Percentiles rank a stretch among this genome's conserved stretches.
Evolutionary conservation across 1,284 basidiomycete genomes (phyloP).

Genomic region (Puccinia novopanici): DNA sequence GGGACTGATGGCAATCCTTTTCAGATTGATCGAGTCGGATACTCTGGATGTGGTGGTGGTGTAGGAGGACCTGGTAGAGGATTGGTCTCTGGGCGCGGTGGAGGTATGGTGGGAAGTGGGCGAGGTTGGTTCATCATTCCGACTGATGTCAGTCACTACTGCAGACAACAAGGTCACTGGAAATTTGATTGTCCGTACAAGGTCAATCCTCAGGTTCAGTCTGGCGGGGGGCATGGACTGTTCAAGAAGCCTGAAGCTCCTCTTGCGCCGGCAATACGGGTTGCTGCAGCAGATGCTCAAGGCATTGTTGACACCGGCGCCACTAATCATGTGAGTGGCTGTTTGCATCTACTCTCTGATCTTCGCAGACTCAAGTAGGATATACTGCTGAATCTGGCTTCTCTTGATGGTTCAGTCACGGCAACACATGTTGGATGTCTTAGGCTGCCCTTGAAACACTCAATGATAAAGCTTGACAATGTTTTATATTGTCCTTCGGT

Average conservation of each 20-base stretch:
- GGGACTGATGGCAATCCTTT: not conserved
- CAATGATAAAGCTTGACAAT: not conserved
- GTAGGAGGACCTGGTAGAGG: not conserved
- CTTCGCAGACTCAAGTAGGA: not conserved
- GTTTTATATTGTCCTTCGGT: not conserved
- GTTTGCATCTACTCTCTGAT: not conserved
- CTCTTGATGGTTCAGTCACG: not conserved
- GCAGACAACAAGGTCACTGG: not conserved
- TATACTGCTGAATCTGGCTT: slow-evolving; percentile 13
- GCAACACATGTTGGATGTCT: not conserved
- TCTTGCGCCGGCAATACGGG: slow-evolving; percentile 22
- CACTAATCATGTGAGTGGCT: slow-evolving; percentile 25
- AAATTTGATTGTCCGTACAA: not conserved
- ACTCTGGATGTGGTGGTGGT: not conserved
- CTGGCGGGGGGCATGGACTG: not conserved
- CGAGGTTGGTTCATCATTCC: no score
- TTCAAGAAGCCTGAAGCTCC: not conserved
- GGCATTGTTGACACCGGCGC: slow-evolving; percentile 26
- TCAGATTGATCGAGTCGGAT: not conserved
- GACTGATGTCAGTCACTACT: not conserved
- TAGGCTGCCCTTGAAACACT: slow-evolving; percentile 6
- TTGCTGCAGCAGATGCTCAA: slow-evolving; percentile 5
- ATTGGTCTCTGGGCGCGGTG: not conserved
- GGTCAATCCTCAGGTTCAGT: not conserved
- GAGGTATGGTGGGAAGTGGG: not conserved